These are phyloP conservation scores for Zopfia rhizophila DNA, from an alignment of 2,329 filamentous ascomycete genomes.

Conservation along the genomic window DNA sequence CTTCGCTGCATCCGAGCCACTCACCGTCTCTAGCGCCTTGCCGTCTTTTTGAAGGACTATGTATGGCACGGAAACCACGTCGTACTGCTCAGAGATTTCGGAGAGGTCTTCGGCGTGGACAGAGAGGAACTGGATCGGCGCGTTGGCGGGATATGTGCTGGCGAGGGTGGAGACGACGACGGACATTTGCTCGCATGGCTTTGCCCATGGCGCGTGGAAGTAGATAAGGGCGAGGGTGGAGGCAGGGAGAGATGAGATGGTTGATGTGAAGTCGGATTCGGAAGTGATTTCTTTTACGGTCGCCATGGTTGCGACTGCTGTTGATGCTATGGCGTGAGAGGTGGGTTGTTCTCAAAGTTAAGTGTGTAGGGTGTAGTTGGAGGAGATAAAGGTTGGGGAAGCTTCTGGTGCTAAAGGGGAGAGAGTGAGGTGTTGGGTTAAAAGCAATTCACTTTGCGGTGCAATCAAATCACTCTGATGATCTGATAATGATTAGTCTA, in stretches of 20 bases:
- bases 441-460: too few relatives aligned
- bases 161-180: conserved; percentile 87
- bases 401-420: too few relatives aligned
- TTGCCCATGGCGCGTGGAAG: conserved; percentile 97
- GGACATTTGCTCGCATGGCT: conserved; percentile 93
- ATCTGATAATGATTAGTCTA: conserved; percentile 11
- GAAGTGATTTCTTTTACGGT: conserved; percentile 80
- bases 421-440: neutral
- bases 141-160: conserved; percentile 78
- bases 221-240: conserved; percentile 84
- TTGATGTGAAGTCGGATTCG: conserved; percentile 76
- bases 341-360: neutral
- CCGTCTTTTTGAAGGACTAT: conserved; percentile 83
- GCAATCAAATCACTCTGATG: too few relatives aligned
- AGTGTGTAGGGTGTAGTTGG: neutral
- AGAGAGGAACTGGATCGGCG: conserved; percentile 83
- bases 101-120: conserved; percentile 95
- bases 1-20: conserved; percentile 87
- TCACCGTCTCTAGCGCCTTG: conserved; percentile 83
- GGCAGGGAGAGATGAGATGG: conserved; percentile 70
- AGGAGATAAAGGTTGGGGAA: conserved; percentile 3
- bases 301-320: conserved; percentile 39
- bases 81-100: conserved; percentile 90
- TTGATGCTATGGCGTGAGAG: neutral
- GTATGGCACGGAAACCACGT: conserved; percentile 94